These are phyloP conservation scores for Coemansia sp. DNA, from an alignment of 192 early-diverging fungal species.

Conservation along the genomic window DNA sequence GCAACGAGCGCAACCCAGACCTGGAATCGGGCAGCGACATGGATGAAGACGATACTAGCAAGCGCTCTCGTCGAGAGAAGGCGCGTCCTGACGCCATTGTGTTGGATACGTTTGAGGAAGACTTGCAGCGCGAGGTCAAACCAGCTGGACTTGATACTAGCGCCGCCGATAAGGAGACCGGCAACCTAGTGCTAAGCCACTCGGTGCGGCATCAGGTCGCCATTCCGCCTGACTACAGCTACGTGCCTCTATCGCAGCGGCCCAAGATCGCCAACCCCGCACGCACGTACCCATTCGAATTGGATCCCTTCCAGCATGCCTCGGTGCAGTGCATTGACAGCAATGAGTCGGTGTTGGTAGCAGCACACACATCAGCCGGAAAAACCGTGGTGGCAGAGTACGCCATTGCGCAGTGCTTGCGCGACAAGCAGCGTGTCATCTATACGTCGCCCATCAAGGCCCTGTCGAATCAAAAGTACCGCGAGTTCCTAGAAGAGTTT, in stretches of 20 bases:
- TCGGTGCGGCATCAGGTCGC: conserved; percentile 96
- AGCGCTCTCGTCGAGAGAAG: conserved; percentile 28
- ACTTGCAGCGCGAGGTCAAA: conserved; percentile 66
- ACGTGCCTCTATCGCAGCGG: conserved; percentile 86
- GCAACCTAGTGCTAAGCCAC: conserved; percentile 45
- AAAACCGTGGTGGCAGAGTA: conserved; percentile 99
- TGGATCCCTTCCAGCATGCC: conserved; percentile 95
- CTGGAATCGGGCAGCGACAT: conserved; percentile 5
- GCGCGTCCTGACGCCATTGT: conserved; percentile 55
- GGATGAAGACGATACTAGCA: conserved; percentile 20
- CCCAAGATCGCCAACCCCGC: conserved; percentile 77
- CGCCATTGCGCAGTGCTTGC: conserved; percentile 88
- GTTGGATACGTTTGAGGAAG: conserved; percentile 66
- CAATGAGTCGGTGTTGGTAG: conserved; percentile 92
- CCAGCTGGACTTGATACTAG: conserved; percentile 55
- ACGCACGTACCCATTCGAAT: conserved; percentile 77
- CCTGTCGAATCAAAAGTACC: conserved; percentile 97
- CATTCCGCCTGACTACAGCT: conserved; percentile 79
- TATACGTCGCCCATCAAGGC: conserved; percentile 99
- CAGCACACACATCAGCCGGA: conserved; percentile 95
- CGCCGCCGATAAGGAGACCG: conserved; percentile 54
- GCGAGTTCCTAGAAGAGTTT: conserved; percentile 94
- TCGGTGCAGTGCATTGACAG: conserved; percentile 88
- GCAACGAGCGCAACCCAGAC: not conserved
- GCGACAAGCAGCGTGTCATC: conserved; percentile 90